Conservation (phyloP, 805 yeast genomes). For the Yamadazyma phyllophila region DNA sequence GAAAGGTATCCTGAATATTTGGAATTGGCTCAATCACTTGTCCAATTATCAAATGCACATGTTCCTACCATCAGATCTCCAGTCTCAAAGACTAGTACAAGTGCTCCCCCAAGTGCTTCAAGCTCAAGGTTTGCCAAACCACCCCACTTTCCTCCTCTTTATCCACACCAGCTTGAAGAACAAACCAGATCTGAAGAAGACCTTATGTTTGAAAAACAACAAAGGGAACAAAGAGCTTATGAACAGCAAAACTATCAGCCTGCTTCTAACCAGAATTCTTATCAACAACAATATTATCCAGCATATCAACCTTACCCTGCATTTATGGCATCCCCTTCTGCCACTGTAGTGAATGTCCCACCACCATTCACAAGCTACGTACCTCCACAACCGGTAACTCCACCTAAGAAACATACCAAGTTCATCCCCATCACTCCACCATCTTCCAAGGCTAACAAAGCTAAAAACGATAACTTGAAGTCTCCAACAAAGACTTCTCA, state of each 20-base stretch:
- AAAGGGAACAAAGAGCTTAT: slow-evolving; percentile 2
- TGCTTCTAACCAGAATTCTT: background rate
- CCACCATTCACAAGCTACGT: slow-evolving; percentile 9
- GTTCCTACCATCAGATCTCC: background rate
- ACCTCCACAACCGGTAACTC: slow-evolving; percentile 16
- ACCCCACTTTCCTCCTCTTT: slow-evolving; percentile 15
- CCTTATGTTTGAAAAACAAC: slow-evolving; percentile 1
- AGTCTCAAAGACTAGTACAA: background rate
- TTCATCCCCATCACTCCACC: slow-evolving; percentile 45
- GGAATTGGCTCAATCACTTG: slow-evolving; percentile 44
- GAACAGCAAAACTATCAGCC: slow-evolving; percentile 4
- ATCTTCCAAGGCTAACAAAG: slow-evolving; percentile 24
- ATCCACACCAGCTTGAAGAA: slow-evolving; percentile 15
- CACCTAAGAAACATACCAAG: slow-evolving; percentile 21
- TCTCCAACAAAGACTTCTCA: slow-evolving; percentile 29
- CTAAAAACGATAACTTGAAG: slow-evolving; percentile 30
- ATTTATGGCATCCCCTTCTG: slow-evolving; percentile 13
- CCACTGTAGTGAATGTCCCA: slow-evolving; percentile 10
- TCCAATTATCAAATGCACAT: slow-evolving; percentile 27
- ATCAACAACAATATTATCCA: slow-evolving; percentile 7
- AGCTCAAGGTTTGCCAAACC: background rate
- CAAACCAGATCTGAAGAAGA: background rate
- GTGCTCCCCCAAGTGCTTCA: background rate
- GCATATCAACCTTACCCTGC: slow-evolving; percentile 12
- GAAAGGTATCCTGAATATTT: slow-evolving; percentile 48